Percentiles rank a stretch among this genome's conserved stretches.
Conservation (phyloP, 2,329 filamentous ascomycete genomes). For the Apiospora pterosperma region DNA sequence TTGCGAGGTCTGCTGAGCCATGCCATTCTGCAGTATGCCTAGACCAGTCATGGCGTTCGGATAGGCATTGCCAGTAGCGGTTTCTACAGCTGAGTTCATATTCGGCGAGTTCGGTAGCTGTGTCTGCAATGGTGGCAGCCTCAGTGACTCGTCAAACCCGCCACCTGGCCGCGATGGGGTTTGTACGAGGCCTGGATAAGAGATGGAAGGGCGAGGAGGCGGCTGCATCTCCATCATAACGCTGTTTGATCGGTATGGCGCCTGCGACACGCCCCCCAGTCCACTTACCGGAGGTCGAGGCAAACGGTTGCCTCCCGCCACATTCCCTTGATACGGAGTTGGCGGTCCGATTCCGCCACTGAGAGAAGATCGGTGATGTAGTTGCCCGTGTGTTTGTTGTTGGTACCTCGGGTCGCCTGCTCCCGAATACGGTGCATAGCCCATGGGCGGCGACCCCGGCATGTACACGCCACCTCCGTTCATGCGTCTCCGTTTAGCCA, state of each 20-base stretch:
- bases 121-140: slow-evolving; percentile 52
- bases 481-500: slow-evolving; percentile 27
- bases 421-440: slow-evolving; percentile 19
- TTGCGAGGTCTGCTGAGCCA: background rate
- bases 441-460: slow-evolving; percentile 37
- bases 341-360: background rate
- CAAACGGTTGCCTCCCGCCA: background rate
- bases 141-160: slow-evolving; percentile 52
- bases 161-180: background rate
- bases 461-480: slow-evolving; percentile 25
- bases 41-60: slow-evolving; percentile 10
- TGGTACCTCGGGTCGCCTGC: slow-evolving; percentile 26
- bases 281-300: background rate
- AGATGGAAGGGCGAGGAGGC: slow-evolving; percentile 43
- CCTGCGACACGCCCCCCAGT: background rate
- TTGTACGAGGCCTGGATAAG: slow-evolving; percentile 29
- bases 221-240: slow-evolving; percentile 41
- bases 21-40: slow-evolving; percentile 14
- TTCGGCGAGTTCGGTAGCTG: slow-evolving; percentile 26
- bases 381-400: slow-evolving; percentile 21
- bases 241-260: background rate
- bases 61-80: background rate
- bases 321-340: background rate
- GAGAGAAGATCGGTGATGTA: slow-evolving; percentile 20
- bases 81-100: background rate